Conservation (phyloP, 257 asterid species). For the Linaria vulgaris region DNA sequence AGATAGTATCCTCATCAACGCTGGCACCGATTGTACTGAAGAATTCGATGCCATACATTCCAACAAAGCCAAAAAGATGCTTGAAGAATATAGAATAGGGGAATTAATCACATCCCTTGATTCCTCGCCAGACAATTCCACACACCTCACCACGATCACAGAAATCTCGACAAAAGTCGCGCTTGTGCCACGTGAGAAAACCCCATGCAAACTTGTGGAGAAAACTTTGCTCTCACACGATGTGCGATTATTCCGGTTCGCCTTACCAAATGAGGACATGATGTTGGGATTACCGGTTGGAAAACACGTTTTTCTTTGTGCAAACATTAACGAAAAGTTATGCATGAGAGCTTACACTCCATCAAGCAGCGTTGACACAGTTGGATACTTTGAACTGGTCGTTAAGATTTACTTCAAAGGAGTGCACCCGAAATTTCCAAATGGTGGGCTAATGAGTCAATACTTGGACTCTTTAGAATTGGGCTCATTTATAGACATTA, state of each 20-base stretch:
- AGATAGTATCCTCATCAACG: conserved; percentile 85
- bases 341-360: conserved; percentile 98
- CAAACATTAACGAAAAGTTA: conserved; percentile 59
- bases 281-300: conserved; percentile 78
- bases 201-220: conserved; percentile 65
- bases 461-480: conserved; percentile 50
- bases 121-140: no score
- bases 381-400: conserved; percentile 78
- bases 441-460: conserved; percentile 88
- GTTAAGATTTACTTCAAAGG: conserved; percentile 71
- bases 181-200: conserved; percentile 61
- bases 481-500: conserved; percentile 61
- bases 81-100: conserved; percentile 78
- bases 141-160: conserved; percentile 50
- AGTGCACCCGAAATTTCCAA: conserved; percentile 75
- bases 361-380: conserved; percentile 52
- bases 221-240: conserved; percentile 68
- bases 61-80: conserved; percentile 66
- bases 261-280: conserved; percentile 66
- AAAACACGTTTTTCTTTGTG: conserved; percentile 77
- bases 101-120: conserved; percentile 65
- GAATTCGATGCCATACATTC: conserved; percentile 97
- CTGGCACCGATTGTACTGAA: conserved; percentile 89
- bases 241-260: conserved; percentile 61
- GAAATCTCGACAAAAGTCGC: conserved; percentile 50